These are phyloP conservation scores for Lentinus polychrous DNA, from an alignment of 1,284 basidiomycete species.

Conservation along the genomic window DNA sequence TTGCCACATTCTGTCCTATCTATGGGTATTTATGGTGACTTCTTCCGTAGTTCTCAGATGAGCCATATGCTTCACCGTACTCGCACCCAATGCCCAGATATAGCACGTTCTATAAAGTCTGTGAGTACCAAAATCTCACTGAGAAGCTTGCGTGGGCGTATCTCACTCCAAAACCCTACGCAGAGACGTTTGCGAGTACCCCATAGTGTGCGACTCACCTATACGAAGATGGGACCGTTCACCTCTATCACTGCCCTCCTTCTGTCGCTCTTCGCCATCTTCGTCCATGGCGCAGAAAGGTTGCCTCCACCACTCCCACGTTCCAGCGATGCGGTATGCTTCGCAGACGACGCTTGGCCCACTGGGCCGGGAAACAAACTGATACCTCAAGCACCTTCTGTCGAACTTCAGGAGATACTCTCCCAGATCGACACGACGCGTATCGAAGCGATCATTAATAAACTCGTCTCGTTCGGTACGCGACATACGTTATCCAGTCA, in stretches of 20 bases:
- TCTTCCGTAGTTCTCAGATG: no score
- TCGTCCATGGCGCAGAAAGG: not conserved
- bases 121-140: no score
- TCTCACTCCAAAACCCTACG: no score
- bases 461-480: constrained; percentile 49
- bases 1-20: no score
- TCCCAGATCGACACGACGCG: constrained; percentile 36
- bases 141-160: no score
- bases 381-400: constrained; percentile 34
- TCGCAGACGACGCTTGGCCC: constrained; percentile 34
- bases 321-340: constrained; percentile 15
- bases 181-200: no score
- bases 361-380: constrained; percentile 37
- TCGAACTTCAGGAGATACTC: constrained; percentile 38
- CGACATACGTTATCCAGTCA: constrained; percentile 45
- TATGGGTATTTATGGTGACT: no score
- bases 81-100: no score
- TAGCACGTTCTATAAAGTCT: no score
- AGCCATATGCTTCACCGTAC: no score
- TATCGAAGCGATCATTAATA: constrained; percentile 39
- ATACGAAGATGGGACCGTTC: no score
- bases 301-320: constrained; percentile 5
- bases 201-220: no score
- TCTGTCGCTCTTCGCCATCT: constrained; percentile 1
- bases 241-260: not conserved